Evolutionary conservation across 169 alveolate genomes (phyloP).

Genomic region (Plasmodium gaboni): DNA sequence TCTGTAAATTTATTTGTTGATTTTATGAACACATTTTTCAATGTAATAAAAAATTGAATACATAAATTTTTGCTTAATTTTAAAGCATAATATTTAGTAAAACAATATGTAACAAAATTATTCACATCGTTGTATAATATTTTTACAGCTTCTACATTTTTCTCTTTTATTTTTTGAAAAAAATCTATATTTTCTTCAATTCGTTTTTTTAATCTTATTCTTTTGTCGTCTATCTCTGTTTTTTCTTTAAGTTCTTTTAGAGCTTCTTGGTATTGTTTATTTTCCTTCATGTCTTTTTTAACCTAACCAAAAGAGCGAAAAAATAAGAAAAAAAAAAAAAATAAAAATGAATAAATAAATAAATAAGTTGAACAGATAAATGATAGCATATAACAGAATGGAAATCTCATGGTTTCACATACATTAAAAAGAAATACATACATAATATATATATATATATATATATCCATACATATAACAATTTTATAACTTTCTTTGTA

Average conservation of each 20-base stretch:
- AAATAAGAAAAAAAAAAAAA: background rate
- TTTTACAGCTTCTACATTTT: conserved; percentile 68
- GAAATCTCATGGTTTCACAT: no score
- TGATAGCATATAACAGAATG: background rate
- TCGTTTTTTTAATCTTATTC: conserved; percentile 78
- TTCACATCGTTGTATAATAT: conserved; percentile 43
- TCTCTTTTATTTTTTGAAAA: conserved; percentile 59
- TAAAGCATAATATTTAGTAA: conserved; percentile 27
- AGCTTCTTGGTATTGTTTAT: conserved; percentile 85
- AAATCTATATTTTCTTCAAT: conserved; percentile 76
- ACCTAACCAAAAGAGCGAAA: conserved; percentile 41
- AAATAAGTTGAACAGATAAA: background rate
- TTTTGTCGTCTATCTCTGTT: conserved; percentile 73
- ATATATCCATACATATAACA: background rate
- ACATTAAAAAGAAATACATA: background rate
- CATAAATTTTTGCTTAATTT: conserved; percentile 23
- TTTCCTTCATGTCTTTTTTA: conserved; percentile 85
- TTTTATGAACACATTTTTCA: conserved; percentile 4
- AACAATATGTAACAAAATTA: conserved; percentile 31
- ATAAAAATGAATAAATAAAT: background rate
- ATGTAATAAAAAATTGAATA: conserved; percentile 18
- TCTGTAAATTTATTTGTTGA: conserved; percentile 18
- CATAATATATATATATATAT: background rate
- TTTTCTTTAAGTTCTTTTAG: conserved; percentile 80
- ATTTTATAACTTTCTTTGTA: background rate